Base-by-base conservation (phyloP, 768 basidiomycete species). In the Lactifluus volemus region DNA sequence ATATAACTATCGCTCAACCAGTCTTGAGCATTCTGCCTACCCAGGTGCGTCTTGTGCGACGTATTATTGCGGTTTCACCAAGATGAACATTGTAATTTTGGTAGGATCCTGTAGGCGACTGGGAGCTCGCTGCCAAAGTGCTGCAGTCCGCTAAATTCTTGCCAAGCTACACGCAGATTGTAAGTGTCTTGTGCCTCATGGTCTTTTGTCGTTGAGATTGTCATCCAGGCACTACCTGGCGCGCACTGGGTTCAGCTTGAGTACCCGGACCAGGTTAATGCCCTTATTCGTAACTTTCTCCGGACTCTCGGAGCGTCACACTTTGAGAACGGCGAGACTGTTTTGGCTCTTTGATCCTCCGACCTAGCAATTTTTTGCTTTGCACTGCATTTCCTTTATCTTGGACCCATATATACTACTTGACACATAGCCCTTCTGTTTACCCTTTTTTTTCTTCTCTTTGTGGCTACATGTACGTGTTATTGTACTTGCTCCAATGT, bases 171-270 rank as follows among this genome's bases (percentile, higher is more conserved):
- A 75, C 71, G 2, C 70, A 68, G 17, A 63, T 68, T 67, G 78
- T 77, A 25, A 6, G 71, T 66, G 15, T 32, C 12, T 48, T 59
- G 15, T 57, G 25, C 9, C 38, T 10, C 44, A 54, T 29, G 10
- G 5, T 25, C 9, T 41, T 14, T 14, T 25, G 21, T 52, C 47
- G 45, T 42, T 57, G 14, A 45, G 14, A n/a, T 58, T 58, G 41
- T 30, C 47, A 58, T 39, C 3, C 58, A 84, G 83, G 71, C 75
- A 3, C 71, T 86, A 58, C 67, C 71, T 7, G 81, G 81, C 0
- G 78, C 82, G 8, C 87, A 89, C 68, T 88, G 87, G 86, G 74
- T 79, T 15, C 87, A 88, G 42, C 72, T 88, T n/a, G 87, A 89
- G 69, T 68, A 77, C 63, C 81, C 85, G 0, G 58, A 71, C 1